A percentile compares a stretch with the other conserved stretches of the same genome.
phyloP scores from a whole-genome alignment of 768 basidiomycete genomes.

The Naganishia vaughanmartiniae region DNA sequence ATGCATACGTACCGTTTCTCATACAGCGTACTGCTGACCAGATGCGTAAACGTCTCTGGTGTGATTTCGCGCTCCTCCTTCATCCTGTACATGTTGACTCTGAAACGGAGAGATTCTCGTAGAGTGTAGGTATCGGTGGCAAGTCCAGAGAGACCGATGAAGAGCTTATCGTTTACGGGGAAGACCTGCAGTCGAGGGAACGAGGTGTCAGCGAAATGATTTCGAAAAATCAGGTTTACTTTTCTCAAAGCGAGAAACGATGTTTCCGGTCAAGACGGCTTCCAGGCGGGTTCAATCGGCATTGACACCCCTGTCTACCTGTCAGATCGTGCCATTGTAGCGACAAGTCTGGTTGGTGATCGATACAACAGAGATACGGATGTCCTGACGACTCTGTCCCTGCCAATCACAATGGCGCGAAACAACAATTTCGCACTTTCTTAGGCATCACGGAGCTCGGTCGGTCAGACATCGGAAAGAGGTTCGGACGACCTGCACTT shows the following conservation, averaged over 20 bases:
- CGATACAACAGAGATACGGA: too few relatives aligned
- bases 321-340: too few relatives aligned
- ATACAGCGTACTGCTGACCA: slow-evolving; percentile 92
- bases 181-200: slow-evolving; percentile 66
- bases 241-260: too few relatives aligned
- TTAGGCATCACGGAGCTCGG: too few relatives aligned
- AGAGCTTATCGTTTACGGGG: slow-evolving; percentile 86
- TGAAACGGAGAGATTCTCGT: slow-evolving; percentile 83
- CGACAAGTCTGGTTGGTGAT: too few relatives aligned
- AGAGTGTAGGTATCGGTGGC: slow-evolving; percentile 90
- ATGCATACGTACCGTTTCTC: slow-evolving; percentile 63
- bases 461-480: not conserved
- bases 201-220: not conserved
- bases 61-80: slow-evolving; percentile 97
- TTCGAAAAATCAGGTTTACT: too few relatives aligned
- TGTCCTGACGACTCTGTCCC: too few relatives aligned
- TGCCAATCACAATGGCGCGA: too few relatives aligned
- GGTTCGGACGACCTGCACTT: not conserved
- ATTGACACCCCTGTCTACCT: too few relatives aligned
- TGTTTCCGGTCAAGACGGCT: too few relatives aligned
- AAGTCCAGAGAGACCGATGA: slow-evolving; percentile 84
- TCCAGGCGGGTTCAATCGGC: too few relatives aligned
- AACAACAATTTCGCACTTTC: too few relatives aligned
- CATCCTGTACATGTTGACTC: slow-evolving; percentile 98
- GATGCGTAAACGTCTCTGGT: slow-evolving; percentile 91